Percentiles rank a stretch among this genome's conserved stretches.
Conservation (phyloP, 2,329 filamentous ascomycete species). For the Verticillium zaregamsianum region DNA sequence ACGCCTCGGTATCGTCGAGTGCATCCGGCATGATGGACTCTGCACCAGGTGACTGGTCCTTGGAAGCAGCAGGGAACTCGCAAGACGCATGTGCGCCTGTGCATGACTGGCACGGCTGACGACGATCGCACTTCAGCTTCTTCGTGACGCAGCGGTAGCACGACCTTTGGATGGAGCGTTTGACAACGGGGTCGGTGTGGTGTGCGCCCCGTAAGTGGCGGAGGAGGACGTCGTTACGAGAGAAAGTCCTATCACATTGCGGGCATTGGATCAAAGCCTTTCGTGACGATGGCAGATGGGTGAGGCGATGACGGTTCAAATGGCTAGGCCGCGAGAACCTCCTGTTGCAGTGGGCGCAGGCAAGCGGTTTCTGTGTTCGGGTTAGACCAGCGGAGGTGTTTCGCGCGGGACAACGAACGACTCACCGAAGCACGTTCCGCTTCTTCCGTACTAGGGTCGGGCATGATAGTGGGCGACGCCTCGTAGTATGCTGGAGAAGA, state of each 20-base stretch:
- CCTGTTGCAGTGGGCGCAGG: slow-evolving; percentile 17
- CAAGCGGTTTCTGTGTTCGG: not conserved
- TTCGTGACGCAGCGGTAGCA: slow-evolving; percentile 22
- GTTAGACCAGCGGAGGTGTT: not conserved
- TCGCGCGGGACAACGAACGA: too few species aligned
- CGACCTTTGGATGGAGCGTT: slow-evolving; percentile 17
- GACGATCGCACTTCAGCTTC: slow-evolving; percentile 20
- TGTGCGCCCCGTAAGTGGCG: slow-evolving; percentile 21
- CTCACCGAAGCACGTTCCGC: too few species aligned
- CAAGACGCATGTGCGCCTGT: slow-evolving; percentile 9
- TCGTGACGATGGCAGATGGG: slow-evolving; percentile 18
- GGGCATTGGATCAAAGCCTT: slow-evolving; percentile 15
- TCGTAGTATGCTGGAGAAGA: too few species aligned
- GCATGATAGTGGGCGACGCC: too few species aligned
- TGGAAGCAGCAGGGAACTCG: slow-evolving; percentile 4
- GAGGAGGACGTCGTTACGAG: slow-evolving; percentile 20
- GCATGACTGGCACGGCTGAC: slow-evolving; percentile 18
- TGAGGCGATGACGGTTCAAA: slow-evolving; percentile 21
- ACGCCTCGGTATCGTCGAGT: not conserved
- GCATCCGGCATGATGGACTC: not conserved
- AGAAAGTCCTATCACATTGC: slow-evolving; percentile 17
- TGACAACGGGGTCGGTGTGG: slow-evolving; percentile 11
- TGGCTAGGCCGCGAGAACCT: slow-evolving; percentile 20
- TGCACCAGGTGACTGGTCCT: not conserved
- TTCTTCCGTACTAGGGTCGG: too few species aligned